Conservation (phyloP, 2,329 filamentous ascomycete species). For the Paraphoma sp. region DNA sequence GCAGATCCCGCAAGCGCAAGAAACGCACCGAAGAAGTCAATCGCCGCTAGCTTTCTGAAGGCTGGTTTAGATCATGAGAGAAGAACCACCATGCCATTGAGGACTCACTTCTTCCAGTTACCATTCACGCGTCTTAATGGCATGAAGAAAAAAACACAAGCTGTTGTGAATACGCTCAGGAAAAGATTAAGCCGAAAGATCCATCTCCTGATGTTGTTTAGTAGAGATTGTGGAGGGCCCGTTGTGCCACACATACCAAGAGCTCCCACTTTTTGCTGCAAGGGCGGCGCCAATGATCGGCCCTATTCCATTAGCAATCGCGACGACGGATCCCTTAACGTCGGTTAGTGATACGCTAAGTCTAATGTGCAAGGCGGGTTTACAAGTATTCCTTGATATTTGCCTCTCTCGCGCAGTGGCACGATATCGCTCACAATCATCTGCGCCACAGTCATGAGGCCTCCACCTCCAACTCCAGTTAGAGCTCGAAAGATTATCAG, state of each 20-base stretch:
- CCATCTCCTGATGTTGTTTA: slow-evolving; percentile 19
- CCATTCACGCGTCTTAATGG: slow-evolving; percentile 54
- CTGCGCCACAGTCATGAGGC: slow-evolving; percentile 56
- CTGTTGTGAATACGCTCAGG: slow-evolving; percentile 19
- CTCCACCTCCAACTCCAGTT: slow-evolving; percentile 69
- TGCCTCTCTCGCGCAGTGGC: slow-evolving; percentile 46
- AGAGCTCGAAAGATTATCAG: slow-evolving; percentile 66
- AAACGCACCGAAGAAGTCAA: slow-evolving; percentile 66
- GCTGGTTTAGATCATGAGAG: slow-evolving; percentile 3
- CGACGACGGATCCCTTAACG: slow-evolving; percentile 43
- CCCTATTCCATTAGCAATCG: slow-evolving; percentile 33
- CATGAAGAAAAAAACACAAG: slow-evolving; percentile 31
- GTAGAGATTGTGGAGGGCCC: not conserved
- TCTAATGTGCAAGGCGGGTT: not conserved
- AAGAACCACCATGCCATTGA: rapidly evolving
- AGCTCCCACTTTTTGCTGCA: slow-evolving; percentile 24
- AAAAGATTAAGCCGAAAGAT: slow-evolving; percentile 47
- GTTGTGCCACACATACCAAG: slow-evolving; percentile 12
- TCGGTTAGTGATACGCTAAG: not conserved
- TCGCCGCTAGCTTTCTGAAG: slow-evolving; percentile 43
- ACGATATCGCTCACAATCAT: slow-evolving; percentile 49
- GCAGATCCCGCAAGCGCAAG: slow-evolving; percentile 60
- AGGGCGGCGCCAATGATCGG: slow-evolving; percentile 36
- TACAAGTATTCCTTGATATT: slow-evolving; percentile 45
- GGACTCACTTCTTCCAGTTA: slow-evolving; percentile 57